Base-by-base conservation (phyloP, 768 basidiomycete genomes). In the Psilocybe sp. region DNA sequence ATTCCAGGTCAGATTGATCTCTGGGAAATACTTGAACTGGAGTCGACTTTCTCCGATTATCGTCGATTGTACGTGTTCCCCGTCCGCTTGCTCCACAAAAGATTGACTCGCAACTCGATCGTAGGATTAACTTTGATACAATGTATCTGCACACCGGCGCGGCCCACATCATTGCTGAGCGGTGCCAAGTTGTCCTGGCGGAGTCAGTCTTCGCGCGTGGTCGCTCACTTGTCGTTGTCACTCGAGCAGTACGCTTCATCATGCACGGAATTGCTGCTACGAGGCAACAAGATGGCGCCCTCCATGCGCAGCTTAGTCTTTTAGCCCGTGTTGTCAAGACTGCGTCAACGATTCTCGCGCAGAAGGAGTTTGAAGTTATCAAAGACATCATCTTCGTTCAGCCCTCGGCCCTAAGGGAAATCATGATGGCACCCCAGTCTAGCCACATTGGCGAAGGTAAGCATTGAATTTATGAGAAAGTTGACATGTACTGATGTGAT, bases 1-100 rank as follows among this genome's bases (percentile, higher is more conserved):
- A 64, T 76, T 54, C 80, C 83, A 3, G 59, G 61, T 3, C 55
- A 69, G 38, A 64, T 60, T 13, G 60, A 70, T 8, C 49, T 85
- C 5, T 82, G 78, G 81, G 56, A 61, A 11, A 69, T 62, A 13
- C 28, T 69, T 2, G 56, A 69, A 19, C 33, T 71, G 8, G 42
- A 50, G 18, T 64, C 68, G 0, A 54, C 56, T 32, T 42, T 68
- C 11, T 65, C 69, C 0, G 58, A 60, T 35, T 28, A 68, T 9
- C 54, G 51, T 9, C 50, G 57, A 5, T 49, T 59, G 76, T 76
- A 45, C 52, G 74, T 52, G 10, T 46, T 31, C 47, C 42, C 32
- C 50, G 50, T 14, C 13, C 52, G n/a, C 6, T 13, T 36, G 19
- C 55, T 53, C 40, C n/a, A 15, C 14, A 37, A 3, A 8, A 7